phyloP scores from a whole-genome alignment of 2,329 filamentous ascomycete species.

The Xylariomycetidae sp. region DNA sequence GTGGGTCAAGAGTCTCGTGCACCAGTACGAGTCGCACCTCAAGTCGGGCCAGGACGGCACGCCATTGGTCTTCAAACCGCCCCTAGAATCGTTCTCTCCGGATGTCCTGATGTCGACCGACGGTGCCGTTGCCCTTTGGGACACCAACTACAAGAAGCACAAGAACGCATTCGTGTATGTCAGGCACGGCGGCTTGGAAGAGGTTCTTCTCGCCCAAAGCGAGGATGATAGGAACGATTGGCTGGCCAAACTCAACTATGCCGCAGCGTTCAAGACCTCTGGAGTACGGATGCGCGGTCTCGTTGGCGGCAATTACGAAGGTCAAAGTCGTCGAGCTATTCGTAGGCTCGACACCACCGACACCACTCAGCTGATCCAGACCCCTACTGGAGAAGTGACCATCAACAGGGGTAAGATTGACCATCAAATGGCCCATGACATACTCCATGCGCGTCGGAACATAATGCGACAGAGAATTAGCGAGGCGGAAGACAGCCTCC shows the following conservation, averaged over 20 bases:
- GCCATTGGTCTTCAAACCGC: slow-evolving; percentile 84
- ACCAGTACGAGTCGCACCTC: slow-evolving; percentile 77
- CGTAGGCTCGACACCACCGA: slow-evolving; percentile 63
- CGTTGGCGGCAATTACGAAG: slow-evolving; percentile 77
- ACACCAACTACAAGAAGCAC: slow-evolving; percentile 85
- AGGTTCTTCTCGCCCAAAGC: slow-evolving; percentile 83
- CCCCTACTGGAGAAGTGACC: slow-evolving; percentile 66
- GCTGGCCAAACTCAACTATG: slow-evolving; percentile 93
- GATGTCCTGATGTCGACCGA: slow-evolving; percentile 92
- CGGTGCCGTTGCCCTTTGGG: slow-evolving; percentile 80
- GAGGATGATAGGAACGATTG: slow-evolving; percentile 94
- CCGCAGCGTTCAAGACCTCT: slow-evolving; percentile 85
- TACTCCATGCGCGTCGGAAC: slow-evolving; percentile 72
- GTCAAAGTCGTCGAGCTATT: slow-evolving; percentile 67
- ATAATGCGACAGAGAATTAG: slow-evolving; percentile 79
- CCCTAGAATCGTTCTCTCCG: slow-evolving; percentile 85
- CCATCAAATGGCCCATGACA: slow-evolving; percentile 77
- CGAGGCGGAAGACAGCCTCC: slow-evolving; percentile 75
- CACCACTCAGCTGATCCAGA: slow-evolving; percentile 55
- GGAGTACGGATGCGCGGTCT: slow-evolving; percentile 88
- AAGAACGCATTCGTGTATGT: slow-evolving; percentile 94
- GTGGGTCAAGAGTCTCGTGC: slow-evolving; percentile 88
- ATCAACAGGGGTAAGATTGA: slow-evolving; percentile 70
- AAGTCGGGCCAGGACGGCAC: slow-evolving; percentile 69
- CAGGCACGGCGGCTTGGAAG: slow-evolving; percentile 78